phyloP scores from a whole-genome alignment of 306 rosid species.

The Quercus engelmannii region DNA sequence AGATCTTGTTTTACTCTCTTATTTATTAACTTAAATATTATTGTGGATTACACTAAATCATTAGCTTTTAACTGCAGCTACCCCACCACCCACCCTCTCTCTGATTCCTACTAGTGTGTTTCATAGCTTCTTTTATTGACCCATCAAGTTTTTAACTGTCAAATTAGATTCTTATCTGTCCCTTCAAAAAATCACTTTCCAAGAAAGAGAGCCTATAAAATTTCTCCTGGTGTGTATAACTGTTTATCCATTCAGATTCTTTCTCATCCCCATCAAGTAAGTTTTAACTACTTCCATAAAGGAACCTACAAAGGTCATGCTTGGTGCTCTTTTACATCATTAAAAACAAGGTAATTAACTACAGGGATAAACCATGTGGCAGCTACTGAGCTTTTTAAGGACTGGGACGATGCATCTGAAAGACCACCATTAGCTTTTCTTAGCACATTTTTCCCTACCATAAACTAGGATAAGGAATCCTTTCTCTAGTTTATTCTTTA shows the following conservation, averaged over 20 bases:
- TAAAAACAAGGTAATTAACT: not conserved
- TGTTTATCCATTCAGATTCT: constrained; percentile 6
- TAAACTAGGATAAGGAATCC: not conserved
- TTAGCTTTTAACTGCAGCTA: not conserved
- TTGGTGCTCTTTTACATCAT: not conserved
- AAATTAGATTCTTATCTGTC: not conserved
- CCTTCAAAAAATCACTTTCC: not conserved
- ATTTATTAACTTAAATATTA: not conserved
- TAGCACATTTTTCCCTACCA: not conserved
- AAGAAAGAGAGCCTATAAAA: not conserved
- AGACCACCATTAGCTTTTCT: not conserved
- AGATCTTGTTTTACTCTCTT: constrained; percentile 19
- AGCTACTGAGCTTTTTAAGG: not conserved
- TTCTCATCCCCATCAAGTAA: not conserved
- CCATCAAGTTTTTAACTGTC: not conserved
- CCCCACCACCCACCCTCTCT: not conserved
- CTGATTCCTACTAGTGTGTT: not conserved
- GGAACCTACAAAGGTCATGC: not conserved
- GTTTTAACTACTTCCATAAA: constrained; percentile 2
- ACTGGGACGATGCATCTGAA: not conserved
- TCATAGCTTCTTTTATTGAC: not conserved
- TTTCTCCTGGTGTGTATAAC: not conserved
- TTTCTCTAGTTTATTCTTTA: not conserved
- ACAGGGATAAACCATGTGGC: not conserved
- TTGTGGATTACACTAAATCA: constrained; percentile 1